Evolutionary conservation across 352 stramenopile genomes (phyloP).

Genomic region (Pythium chondricola): DNA sequence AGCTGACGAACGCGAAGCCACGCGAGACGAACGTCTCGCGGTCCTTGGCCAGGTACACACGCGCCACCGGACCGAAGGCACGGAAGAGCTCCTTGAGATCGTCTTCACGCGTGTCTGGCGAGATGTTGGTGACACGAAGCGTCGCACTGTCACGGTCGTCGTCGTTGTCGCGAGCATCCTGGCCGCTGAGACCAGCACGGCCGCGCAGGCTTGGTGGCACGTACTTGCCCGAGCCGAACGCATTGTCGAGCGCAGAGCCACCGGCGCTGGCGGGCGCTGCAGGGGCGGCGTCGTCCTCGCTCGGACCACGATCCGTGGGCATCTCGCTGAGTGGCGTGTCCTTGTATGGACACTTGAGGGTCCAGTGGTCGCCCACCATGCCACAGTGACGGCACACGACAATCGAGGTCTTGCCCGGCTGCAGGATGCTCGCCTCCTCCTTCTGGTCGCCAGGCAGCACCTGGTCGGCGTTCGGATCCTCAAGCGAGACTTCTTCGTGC

Average conservation of each 20-base stretch:
- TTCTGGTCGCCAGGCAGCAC: slow-evolving; percentile 85
- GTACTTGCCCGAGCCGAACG: slow-evolving; percentile 84
- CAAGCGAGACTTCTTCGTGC: slow-evolving; percentile 73
- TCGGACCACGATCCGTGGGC: slow-evolving; percentile 47
- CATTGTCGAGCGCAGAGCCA: slow-evolving; percentile 53
- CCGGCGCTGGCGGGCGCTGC: slow-evolving; percentile 24
- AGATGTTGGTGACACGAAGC: slow-evolving; percentile 99
- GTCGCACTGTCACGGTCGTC: slow-evolving; percentile 84
- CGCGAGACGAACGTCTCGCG: slow-evolving; percentile 96
- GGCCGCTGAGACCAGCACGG: slow-evolving; percentile 29
- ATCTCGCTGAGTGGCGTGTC: slow-evolving; percentile 79
- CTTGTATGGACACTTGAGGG: slow-evolving; percentile 90
- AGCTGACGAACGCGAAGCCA: slow-evolving; percentile 99
- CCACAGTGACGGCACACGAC: slow-evolving; percentile 87
- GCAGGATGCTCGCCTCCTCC: slow-evolving; percentile 85
- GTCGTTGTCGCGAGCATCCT: slow-evolving; percentile 31
- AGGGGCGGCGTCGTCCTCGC: slow-evolving; percentile 19
- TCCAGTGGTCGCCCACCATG: slow-evolving; percentile 88
- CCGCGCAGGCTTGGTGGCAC: slow-evolving; percentile 79
- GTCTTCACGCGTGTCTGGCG: slow-evolving; percentile 96
- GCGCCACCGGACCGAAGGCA: slow-evolving; percentile 93
- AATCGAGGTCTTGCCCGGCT: slow-evolving; percentile 85
- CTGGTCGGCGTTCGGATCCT: slow-evolving; percentile 86
- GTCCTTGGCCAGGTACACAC: slow-evolving; percentile 98
- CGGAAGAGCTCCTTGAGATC: slow-evolving; percentile 99